These are phyloP conservation scores for Hippophae rhamnoides DNA, from an alignment of 306 rosid genomes.

Conservation along the genomic window DNA sequence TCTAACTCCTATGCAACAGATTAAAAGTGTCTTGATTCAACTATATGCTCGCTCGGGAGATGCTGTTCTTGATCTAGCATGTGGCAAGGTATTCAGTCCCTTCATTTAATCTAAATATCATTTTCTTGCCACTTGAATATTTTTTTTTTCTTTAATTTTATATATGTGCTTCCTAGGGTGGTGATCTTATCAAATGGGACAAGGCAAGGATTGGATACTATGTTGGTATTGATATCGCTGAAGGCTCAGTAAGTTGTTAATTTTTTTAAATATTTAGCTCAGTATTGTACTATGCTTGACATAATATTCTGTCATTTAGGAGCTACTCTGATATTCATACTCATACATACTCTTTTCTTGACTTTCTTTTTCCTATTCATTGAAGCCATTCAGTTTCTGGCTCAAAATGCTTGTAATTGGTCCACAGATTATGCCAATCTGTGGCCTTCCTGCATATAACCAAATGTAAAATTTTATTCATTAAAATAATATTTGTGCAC, in stretches of 20 bases:
- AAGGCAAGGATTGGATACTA: constrained; percentile 91
- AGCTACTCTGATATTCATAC: no score
- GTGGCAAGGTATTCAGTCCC: constrained; percentile 73
- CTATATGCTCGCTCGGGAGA: constrained; percentile 78
- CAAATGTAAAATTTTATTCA: no score
- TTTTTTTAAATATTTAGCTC: constrained; percentile 2
- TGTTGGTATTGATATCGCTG: constrained; percentile 95
- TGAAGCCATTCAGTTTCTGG: not conserved
- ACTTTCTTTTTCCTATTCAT: not conserved
- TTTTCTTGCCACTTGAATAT: constrained; percentile 2
- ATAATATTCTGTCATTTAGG: no score
- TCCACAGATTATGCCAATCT: no score
- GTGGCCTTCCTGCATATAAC: no score
- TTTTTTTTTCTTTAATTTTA: not conserved
- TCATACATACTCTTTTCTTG: not conserved
- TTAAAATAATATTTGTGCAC: no score
- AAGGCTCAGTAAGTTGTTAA: constrained; percentile 69
- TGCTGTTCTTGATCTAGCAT: constrained; percentile 91
- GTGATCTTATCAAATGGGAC: constrained; percentile 99
- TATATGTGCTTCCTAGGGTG: constrained; percentile 52
- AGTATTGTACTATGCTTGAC: constrained; percentile 5
- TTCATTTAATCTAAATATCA: constrained; percentile 1
- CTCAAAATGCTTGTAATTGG: not conserved
- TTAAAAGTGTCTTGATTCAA: constrained; percentile 94
- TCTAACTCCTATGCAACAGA: constrained; percentile 37